These are phyloP conservation scores for Diphasiastrum complanatum DNA, from an alignment of 83 land plant species.

Conservation along the genomic window DNA sequence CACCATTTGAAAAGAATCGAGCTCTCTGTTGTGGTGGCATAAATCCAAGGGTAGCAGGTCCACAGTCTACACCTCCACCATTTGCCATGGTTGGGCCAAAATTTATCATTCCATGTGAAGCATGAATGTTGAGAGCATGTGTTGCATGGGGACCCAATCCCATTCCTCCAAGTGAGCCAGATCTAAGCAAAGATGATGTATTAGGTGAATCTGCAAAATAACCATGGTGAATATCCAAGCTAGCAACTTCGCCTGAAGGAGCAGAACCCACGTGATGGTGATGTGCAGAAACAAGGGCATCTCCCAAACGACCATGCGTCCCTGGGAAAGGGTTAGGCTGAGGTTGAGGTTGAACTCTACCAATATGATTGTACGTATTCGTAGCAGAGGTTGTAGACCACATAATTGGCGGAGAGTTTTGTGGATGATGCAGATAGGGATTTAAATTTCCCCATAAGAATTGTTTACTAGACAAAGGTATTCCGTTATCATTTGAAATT, in stretches of 20 bases:
- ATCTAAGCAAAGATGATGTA: slow-evolving; percentile 25
- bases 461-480: slow-evolving; percentile 47
- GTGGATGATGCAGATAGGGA: slow-evolving; percentile 29
- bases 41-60: slow-evolving; percentile 45
- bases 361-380: slow-evolving; percentile 27
- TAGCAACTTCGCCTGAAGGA: slow-evolving; percentile 49
- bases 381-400: slow-evolving; percentile 61
- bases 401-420: slow-evolving; percentile 39
- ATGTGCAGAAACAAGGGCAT: slow-evolving; percentile 11
- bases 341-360: slow-evolving; percentile 30
- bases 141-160: slow-evolving; percentile 23
- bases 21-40: slow-evolving; percentile 49
- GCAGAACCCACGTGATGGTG: slow-evolving; percentile 81
- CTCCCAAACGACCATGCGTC: slow-evolving; percentile 30
- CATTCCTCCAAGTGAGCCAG: slow-evolving; percentile 30
- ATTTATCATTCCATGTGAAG: slow-evolving; percentile 41
- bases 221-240: slow-evolving; percentile 49
- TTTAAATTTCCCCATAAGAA: slow-evolving; percentile 49
- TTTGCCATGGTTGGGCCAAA: slow-evolving; percentile 37
- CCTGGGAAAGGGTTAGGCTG: slow-evolving; percentile 37
- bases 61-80: slow-evolving; percentile 37
- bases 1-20: slow-evolving; percentile 42
- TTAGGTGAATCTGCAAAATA: slow-evolving; percentile 45
- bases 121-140: slow-evolving; percentile 34
- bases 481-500: slow-evolving; percentile 40